Conservation (phyloP, 345 rosid species). For the Eucalyptus urophylla region DNA sequence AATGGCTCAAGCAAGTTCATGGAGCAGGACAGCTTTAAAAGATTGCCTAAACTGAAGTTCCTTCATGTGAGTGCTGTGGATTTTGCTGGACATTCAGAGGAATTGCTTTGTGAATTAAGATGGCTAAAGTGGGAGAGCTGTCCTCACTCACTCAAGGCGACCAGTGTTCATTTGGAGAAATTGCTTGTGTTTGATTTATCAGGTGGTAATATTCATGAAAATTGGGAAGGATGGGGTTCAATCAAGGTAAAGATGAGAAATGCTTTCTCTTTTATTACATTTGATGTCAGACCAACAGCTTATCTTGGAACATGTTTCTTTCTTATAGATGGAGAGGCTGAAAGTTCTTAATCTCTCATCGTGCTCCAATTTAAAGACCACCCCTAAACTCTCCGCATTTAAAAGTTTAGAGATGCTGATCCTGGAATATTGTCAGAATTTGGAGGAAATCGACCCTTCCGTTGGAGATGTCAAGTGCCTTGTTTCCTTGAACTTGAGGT, state of each 20-base stretch:
- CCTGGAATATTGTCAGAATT: background rate
- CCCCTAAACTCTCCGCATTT: background rate
- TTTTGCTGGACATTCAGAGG: accelerated
- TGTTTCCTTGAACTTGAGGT: background rate
- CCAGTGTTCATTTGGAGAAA: background rate
- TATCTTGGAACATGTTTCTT: background rate
- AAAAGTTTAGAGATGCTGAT: background rate
- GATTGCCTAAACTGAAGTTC: background rate
- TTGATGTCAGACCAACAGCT: background rate
- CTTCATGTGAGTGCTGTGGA: background rate
- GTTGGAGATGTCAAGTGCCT: background rate
- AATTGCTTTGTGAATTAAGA: background rate
- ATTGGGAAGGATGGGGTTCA: background rate
- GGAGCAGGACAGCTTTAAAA: background rate
- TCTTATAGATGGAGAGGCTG: background rate
- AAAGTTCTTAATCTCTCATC: background rate
- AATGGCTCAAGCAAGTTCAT: background rate
- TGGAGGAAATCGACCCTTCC: background rate
- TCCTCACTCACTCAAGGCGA: accelerated
- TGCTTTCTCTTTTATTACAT: background rate
- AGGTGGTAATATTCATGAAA: background rate
- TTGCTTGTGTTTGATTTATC: background rate
- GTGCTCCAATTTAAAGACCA: background rate
- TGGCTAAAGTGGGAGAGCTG: background rate
- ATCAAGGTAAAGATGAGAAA: background rate